phyloP scores from a whole-genome alignment of 2,329 filamentous ascomycete genomes.

The Sporothrix inflata region DNA sequence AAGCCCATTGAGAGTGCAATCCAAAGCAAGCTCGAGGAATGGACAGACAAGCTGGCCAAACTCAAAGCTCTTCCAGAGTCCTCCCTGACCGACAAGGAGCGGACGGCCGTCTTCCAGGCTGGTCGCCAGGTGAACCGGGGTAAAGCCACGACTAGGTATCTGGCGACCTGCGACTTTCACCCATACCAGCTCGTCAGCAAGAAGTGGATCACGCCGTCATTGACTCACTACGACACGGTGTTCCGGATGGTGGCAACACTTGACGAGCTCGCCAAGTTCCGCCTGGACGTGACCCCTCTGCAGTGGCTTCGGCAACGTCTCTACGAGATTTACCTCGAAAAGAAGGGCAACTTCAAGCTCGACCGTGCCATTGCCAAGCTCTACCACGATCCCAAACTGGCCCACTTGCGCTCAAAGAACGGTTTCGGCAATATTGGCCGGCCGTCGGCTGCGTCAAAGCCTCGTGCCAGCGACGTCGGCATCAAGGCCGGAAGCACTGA shows the following conservation, averaged over 20 bases:
- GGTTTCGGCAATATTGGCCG: conserved; percentile 62
- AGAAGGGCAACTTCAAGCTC: conserved; percentile 55
- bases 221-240: conserved; percentile 60
- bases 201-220: conserved; percentile 50
- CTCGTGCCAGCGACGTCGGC: conserved; percentile 29
- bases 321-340: conserved; percentile 50
- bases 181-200: conserved; percentile 62
- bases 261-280: conserved; percentile 57
- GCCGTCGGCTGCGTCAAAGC: conserved; percentile 44
- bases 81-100: conserved; percentile 40
- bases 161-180: conserved; percentile 55
- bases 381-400: conserved; percentile 59
- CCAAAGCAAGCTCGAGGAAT: conserved; percentile 50
- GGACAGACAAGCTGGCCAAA: conserved; percentile 54
- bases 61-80: conserved; percentile 42
- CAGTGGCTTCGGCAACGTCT: conserved; percentile 63
- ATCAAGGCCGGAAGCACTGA: background rate
- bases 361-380: conserved; percentile 56
- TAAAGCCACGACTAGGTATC: conserved; percentile 55
- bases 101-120: conserved; percentile 55
- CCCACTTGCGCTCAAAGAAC: conserved; percentile 53
- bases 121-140: conserved; percentile 62
- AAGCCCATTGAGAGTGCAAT: conserved; percentile 50
- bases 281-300: conserved; percentile 55
- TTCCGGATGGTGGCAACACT: conserved; percentile 59